Percentiles rank a stretch among this genome's conserved stretches.
Conservation (phyloP, 345 rosid genomes). For the Sapria himalayana region DNA sequence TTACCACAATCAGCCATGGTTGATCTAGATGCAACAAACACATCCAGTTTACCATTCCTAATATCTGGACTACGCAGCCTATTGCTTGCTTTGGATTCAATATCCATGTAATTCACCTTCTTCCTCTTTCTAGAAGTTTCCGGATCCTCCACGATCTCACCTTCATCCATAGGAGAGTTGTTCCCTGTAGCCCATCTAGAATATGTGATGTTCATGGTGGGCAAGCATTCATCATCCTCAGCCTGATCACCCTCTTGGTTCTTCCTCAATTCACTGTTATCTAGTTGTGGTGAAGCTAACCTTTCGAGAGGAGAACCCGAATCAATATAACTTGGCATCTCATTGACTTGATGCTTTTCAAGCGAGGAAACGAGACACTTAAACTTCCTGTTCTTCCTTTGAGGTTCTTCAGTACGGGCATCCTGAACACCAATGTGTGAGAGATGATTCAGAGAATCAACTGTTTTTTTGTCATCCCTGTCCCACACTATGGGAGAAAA, state of each 20-base stretch:
- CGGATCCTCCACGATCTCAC: slow-evolving; percentile 58
- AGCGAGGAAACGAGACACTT: slow-evolving; percentile 14
- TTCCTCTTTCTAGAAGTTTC: slow-evolving; percentile 45
- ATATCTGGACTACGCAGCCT: slow-evolving; percentile 46
- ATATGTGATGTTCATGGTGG: slow-evolving; percentile 66
- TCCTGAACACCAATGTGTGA: slow-evolving; percentile 22
- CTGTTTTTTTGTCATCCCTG: slow-evolving; percentile 37
- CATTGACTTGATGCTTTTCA: slow-evolving; percentile 12
- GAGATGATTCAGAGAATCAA: slow-evolving; percentile 16
- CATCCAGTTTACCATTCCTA: slow-evolving; percentile 34
- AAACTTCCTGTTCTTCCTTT: slow-evolving; percentile 14
- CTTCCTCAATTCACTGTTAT: slow-evolving; percentile 16
- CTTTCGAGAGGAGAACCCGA: slow-evolving; percentile 18
- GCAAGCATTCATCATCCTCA: slow-evolving; percentile 62
- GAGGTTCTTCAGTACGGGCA: slow-evolving; percentile 19
- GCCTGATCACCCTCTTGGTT: slow-evolving; percentile 18
- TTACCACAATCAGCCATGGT: slow-evolving; percentile 50
- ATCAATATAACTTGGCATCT: slow-evolving; percentile 8
- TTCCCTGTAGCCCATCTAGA: slow-evolving; percentile 92
- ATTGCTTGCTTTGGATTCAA: slow-evolving; percentile 17
- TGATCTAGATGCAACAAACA: slow-evolving; percentile 26
- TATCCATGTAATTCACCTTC: slow-evolving; percentile 19
- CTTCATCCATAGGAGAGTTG: slow-evolving; percentile 75
- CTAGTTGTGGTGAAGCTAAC: slow-evolving; percentile 19
- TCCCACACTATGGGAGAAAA: slow-evolving; percentile 99